Evolutionary conservation across 1,284 basidiomycete species (phyloP).

Genomic region (Tremellales sp.): DNA sequence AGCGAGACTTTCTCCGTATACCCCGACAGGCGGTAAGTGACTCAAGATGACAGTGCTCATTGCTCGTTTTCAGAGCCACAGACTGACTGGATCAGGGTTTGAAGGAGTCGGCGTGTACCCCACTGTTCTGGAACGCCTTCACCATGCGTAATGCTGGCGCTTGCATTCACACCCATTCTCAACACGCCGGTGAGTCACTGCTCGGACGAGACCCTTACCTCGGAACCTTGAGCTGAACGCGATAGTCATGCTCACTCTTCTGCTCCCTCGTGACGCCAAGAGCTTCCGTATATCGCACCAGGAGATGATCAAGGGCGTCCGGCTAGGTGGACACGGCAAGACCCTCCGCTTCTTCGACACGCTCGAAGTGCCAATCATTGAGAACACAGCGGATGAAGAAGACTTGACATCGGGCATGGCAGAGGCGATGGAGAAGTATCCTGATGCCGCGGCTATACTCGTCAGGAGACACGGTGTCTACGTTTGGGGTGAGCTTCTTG

Average conservation of each 20-base stretch:
- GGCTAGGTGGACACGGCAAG: conserved; percentile 65
- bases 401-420: conserved; percentile 76
- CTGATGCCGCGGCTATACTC: conserved; percentile 70
- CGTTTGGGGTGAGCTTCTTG: conserved; percentile 64
- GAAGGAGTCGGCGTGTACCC: conserved; percentile 77
- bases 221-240: neutral
- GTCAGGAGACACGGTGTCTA: conserved; percentile 78
- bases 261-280: conserved; percentile 58
- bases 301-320: conserved; percentile 83
- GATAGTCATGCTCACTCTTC: conserved; percentile 69
- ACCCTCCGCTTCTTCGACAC: conserved; percentile 77
- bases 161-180: conserved; percentile 83
- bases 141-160: conserved; percentile 68
- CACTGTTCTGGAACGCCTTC: conserved; percentile 88
- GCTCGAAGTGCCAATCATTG: conserved; percentile 78
- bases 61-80: neutral
- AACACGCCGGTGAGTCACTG: conserved; percentile 61
- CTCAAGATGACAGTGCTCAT: neutral
- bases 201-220: neutral
- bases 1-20: conserved; percentile 68
- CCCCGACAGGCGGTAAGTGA: conserved; percentile 54
- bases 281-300: conserved; percentile 73
- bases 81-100: conserved; percentile 44
- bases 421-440: conserved; percentile 69
- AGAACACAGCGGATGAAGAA: conserved; percentile 81